These are phyloP conservation scores for Spergularia marina DNA, from an alignment of 148 eudicot genomes.

Conservation along the genomic window DNA sequence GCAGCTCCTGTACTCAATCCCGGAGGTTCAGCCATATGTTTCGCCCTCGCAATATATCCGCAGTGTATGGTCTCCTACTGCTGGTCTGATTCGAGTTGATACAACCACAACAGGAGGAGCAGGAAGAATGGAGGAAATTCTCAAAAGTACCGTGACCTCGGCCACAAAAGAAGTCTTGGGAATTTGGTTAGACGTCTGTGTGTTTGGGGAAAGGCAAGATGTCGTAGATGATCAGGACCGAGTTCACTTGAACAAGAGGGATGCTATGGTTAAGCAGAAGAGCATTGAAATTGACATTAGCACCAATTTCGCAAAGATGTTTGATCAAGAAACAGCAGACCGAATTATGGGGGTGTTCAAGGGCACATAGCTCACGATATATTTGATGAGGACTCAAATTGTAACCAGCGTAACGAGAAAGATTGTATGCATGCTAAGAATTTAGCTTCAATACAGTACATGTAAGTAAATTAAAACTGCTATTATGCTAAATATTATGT, in stretches of 20 bases:
- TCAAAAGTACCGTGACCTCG: constrained; percentile 40
- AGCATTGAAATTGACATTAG: constrained; percentile 81
- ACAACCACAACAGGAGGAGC: constrained; percentile 32
- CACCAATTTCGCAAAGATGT: constrained; percentile 62
- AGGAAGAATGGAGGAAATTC: constrained; percentile 53
- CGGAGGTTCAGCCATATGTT: constrained; percentile 64
- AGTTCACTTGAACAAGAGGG: constrained; percentile 59
- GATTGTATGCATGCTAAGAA: too few species aligned
- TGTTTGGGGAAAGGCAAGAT: constrained; percentile 23
- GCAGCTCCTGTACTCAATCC: constrained; percentile 39
- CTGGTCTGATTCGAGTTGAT: constrained; percentile 43
- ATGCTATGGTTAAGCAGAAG: constrained; percentile 50
- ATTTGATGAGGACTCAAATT: too few species aligned
- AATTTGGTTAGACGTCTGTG: constrained; percentile 63
- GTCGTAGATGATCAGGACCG: constrained; percentile 46
- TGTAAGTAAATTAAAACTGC: too few species aligned
- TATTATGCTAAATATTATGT: too few species aligned
- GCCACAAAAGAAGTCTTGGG: constrained; percentile 49
- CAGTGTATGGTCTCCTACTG: constrained; percentile 58
- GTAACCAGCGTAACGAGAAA: too few species aligned
- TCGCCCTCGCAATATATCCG: constrained; percentile 62
- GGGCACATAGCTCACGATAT: constrained; percentile 4
- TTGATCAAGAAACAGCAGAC: constrained; percentile 66
- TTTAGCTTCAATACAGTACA: too few species aligned
- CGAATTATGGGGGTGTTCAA: constrained; percentile 44